phyloP scores from a whole-genome alignment of 2,329 filamentous ascomycete species.

The Amylocarpus encephaloides region DNA sequence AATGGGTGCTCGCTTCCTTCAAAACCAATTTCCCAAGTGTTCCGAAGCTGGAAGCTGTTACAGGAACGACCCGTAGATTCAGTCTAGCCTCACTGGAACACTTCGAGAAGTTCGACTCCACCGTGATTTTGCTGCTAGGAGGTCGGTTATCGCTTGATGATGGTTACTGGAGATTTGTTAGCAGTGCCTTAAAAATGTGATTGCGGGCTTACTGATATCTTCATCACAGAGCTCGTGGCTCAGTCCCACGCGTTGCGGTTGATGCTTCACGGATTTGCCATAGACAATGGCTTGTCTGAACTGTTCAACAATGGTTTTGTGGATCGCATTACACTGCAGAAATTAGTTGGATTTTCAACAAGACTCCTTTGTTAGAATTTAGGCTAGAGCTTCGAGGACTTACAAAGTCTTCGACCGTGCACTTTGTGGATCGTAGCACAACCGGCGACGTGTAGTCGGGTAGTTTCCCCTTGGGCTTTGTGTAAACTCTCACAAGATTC shows the following conservation, averaged over 20 bases:
- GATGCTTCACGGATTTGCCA: conserved; percentile 96
- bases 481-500: conserved; percentile 86
- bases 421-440: conserved; percentile 73
- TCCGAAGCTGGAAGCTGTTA: too few species aligned
- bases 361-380: conserved; percentile 1
- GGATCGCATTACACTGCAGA: conserved; percentile 85
- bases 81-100: too few species aligned
- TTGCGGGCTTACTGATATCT: conserved; percentile 60
- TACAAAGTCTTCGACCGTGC: conserved; percentile 96
- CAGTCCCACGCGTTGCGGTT: conserved; percentile 91
- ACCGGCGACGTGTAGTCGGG: conserved; percentile 91
- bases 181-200: background rate
- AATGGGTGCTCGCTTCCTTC: background rate
- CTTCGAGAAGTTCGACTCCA: too few species aligned
- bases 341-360: conserved; percentile 14
- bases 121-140: background rate
- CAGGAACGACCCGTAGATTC: too few species aligned
- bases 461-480: conserved; percentile 91
- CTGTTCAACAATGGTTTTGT: conserved; percentile 90
- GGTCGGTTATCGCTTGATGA: conserved; percentile 55
- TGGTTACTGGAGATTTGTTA: conserved; percentile 45
- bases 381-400: conserved; percentile 36
- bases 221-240: conserved; percentile 89
- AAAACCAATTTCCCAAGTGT: too few species aligned
- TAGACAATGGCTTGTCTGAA: conserved; percentile 96